A percentile compares a stretch with the other conserved stretches of the same genome.
phyloP scores from a whole-genome alignment of 768 basidiomycete genomes.

The Suillus plorans region DNA sequence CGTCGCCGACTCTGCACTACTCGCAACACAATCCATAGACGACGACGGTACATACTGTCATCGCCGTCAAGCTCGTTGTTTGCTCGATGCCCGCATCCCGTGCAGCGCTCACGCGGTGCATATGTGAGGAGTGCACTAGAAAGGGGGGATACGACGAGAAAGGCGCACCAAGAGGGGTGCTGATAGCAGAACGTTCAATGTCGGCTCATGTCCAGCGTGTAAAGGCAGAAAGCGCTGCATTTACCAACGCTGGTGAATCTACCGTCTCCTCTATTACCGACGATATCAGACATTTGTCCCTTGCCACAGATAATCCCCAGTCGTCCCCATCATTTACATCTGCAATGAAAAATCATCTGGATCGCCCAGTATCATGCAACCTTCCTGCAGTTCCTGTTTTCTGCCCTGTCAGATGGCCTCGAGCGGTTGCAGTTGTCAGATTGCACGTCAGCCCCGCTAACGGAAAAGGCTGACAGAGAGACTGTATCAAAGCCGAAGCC shows the following conservation, averaged over 20 bases:
- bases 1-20: not conserved
- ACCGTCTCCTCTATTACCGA: constrained; percentile 3
- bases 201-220: not conserved
- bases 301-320: not conserved
- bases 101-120: not conserved
- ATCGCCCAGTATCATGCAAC: too few relatives aligned
- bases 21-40: not conserved
- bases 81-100: not conserved
- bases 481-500: not conserved
- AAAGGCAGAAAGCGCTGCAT: not conserved
- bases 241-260: too few relatives aligned
- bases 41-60: not conserved
- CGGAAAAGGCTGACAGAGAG: not conserved
- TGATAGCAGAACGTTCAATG: not conserved
- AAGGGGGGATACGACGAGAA: not conserved
- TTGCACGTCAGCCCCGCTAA: too few relatives aligned
- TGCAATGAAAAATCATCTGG: not conserved
- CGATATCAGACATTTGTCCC: not conserved
- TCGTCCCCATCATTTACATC: not conserved
- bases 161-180: not conserved
- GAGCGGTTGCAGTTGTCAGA: too few relatives aligned
- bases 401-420: too few relatives aligned
- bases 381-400: too few relatives aligned
- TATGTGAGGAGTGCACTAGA: not conserved
- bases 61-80: not conserved